A percentile compares a stretch with the other conserved stretches of the same genome.
Conservation (phyloP, 2,329 filamentous ascomycete species). For the Verticillium albo-atrum region DNA sequence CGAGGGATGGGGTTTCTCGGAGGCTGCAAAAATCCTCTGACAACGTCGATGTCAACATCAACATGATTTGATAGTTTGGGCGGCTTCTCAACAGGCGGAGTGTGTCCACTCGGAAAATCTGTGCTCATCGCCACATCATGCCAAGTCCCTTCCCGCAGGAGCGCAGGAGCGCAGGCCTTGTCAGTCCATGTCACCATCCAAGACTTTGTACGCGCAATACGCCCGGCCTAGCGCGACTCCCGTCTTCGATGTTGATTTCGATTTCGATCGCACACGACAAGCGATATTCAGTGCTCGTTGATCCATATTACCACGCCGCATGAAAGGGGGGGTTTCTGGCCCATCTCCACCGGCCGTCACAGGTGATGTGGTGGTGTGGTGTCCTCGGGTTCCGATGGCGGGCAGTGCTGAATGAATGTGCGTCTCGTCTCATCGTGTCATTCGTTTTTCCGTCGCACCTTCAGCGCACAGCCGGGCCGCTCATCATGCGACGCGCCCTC, state of each 20-base stretch:
- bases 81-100: not conserved
- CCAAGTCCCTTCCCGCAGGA: not conserved
- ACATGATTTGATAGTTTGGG: not conserved
- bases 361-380: not conserved
- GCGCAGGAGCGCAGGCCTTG: not conserved
- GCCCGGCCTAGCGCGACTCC: not conserved
- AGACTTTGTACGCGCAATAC: not conserved
- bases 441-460: not conserved
- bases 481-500: not conserved
- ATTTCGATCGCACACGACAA: not conserved
- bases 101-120: not conserved
- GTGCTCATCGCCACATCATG: not conserved
- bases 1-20: not conserved
- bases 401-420: not conserved
- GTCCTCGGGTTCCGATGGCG: not conserved
- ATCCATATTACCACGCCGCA: not conserved
- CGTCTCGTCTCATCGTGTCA: not conserved
- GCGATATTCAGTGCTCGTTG: not conserved
- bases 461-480: not conserved
- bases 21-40: not conserved
- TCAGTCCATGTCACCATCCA: not conserved
- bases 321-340: not conserved
- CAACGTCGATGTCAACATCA: not conserved
- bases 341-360: not conserved
- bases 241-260: not conserved